Evolutionary conservation across 2,329 filamentous ascomycete species (phyloP).

Genomic region (Helotiales sp.): DNA sequence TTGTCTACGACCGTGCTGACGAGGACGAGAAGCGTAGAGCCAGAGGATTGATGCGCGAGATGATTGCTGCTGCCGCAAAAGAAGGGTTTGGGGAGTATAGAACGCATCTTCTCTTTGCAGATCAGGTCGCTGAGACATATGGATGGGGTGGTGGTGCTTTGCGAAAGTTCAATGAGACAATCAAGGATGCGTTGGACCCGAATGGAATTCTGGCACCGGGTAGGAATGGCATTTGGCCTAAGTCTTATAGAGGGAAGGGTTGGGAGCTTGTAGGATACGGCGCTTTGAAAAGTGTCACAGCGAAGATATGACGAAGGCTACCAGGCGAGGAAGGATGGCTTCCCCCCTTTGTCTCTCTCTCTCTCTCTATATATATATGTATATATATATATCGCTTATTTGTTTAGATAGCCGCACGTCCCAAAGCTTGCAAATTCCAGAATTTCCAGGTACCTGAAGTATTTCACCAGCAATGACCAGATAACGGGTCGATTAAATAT

Average conservation of each 20-base stretch:
- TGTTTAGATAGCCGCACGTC: not conserved
- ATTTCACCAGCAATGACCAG: not conserved
- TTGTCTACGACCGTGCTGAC: slow-evolving; percentile 55
- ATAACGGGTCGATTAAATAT: not conserved
- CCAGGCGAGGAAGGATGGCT: not conserved
- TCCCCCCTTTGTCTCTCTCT: not conserved
- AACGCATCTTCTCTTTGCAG: slow-evolving; percentile 51
- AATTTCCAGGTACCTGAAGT: not conserved
- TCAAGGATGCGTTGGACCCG: slow-evolving; percentile 54
- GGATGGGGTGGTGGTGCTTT: slow-evolving; percentile 49
- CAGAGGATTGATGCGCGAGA: slow-evolving; percentile 45
- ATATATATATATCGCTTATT: no score
- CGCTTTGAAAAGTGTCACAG: slow-evolving; percentile 15
- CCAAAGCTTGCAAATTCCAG: not conserved
- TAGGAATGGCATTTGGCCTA: slow-evolving; percentile 46
- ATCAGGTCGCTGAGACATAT: slow-evolving; percentile 52
- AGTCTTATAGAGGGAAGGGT: slow-evolving; percentile 25
- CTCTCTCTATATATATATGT: no score
- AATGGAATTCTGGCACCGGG: slow-evolving; percentile 54
- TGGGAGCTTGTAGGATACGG: slow-evolving; percentile 24
- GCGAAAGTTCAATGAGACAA: slow-evolving; percentile 50
- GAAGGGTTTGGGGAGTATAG: slow-evolving; percentile 52
- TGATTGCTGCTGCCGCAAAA: slow-evolving; percentile 48
- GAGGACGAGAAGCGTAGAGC: slow-evolving; percentile 46
- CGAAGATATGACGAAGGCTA: slow-evolving; percentile 13